These are phyloP conservation scores for Yamadazyma sp. DNA, from an alignment of 805 yeast species.

Conservation along the genomic window DNA sequence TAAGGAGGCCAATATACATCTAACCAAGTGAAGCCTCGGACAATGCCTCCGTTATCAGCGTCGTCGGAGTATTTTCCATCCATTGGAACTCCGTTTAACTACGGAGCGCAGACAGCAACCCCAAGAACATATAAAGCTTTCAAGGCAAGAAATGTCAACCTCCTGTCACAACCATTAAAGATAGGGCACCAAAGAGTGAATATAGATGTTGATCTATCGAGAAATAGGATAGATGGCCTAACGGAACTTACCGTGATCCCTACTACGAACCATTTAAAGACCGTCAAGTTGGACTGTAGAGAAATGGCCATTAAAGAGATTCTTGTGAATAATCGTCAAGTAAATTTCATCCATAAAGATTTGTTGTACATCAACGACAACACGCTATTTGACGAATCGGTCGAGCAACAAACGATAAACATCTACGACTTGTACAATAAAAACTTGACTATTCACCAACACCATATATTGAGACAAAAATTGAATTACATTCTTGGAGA, in stretches of 20 bases:
- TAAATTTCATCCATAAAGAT: slow-evolving; percentile 58
- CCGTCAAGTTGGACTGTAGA: slow-evolving; percentile 75
- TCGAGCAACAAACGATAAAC: slow-evolving; percentile 25
- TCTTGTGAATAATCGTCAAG: slow-evolving; percentile 55
- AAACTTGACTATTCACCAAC: slow-evolving; percentile 49
- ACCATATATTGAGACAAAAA: slow-evolving; percentile 56
- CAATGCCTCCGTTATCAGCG: slow-evolving; percentile 16
- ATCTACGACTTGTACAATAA: slow-evolving; percentile 45
- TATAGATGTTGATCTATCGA: slow-evolving; percentile 75
- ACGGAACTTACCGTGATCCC: slow-evolving; percentile 87
- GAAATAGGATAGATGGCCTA: slow-evolving; percentile 58
- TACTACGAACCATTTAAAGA: slow-evolving; percentile 52
- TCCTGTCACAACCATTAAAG: slow-evolving; percentile 52
- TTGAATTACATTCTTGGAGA: slow-evolving; percentile 55
- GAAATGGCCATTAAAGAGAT: slow-evolving; percentile 66
- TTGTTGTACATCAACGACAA: slow-evolving; percentile 41
- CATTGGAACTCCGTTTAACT: slow-evolving; percentile 11
- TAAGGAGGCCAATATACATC: not conserved
- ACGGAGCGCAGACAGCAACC: slow-evolving; percentile 9
- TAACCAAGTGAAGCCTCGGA: too few species aligned
- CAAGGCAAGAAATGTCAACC: slow-evolving; percentile 20
- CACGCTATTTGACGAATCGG: slow-evolving; percentile 26
- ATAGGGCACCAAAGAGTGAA: slow-evolving; percentile 83
- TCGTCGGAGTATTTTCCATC: slow-evolving; percentile 10
- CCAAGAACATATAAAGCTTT: slow-evolving; percentile 23